Percentiles rank a stretch among this genome's conserved stretches.
phyloP scores from a whole-genome alignment of 129 eudicot genomes.

The Arctium lappa region DNA sequence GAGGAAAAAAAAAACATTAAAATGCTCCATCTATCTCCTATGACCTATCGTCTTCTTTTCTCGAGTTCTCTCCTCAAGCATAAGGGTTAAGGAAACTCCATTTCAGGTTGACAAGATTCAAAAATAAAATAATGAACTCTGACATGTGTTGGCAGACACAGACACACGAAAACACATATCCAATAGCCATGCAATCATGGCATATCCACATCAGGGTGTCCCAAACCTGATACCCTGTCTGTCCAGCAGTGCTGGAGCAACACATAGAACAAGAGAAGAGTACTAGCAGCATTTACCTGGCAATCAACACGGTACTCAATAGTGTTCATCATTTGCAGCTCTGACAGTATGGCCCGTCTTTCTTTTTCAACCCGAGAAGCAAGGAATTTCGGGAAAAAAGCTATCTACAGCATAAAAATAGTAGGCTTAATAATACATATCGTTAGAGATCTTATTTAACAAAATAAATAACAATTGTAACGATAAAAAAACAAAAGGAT shows the following conservation, averaged over 20 bases:
- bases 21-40: too few relatives aligned
- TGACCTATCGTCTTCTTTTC: too few relatives aligned
- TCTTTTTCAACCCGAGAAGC: constrained; percentile 97
- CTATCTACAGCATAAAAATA: constrained; percentile 54
- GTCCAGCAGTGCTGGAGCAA: too few relatives aligned
- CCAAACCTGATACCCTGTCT: too few relatives aligned
- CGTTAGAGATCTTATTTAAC: not conserved
- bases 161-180: not conserved
- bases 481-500: not conserved
- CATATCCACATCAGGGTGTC: too few relatives aligned
- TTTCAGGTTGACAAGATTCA: too few relatives aligned
- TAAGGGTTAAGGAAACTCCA: too few relatives aligned
- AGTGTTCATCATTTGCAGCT: constrained; percentile 99
- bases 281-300: constrained; percentile 52
- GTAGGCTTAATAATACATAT: not conserved
- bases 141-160: too few relatives aligned
- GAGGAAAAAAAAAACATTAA: too few relatives aligned
- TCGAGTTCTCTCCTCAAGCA: too few relatives aligned
- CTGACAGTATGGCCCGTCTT: constrained; percentile 93
- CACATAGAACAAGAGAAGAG: not conserved
- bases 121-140: too few relatives aligned
- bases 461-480: not conserved
- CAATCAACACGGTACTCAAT: constrained; percentile 99
- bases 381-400: constrained; percentile 89
- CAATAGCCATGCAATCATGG: too few relatives aligned